These are phyloP conservation scores for Mucor racemosus DNA, from an alignment of 371 early-diverging fungal genomes.

Conservation along the genomic window DNA sequence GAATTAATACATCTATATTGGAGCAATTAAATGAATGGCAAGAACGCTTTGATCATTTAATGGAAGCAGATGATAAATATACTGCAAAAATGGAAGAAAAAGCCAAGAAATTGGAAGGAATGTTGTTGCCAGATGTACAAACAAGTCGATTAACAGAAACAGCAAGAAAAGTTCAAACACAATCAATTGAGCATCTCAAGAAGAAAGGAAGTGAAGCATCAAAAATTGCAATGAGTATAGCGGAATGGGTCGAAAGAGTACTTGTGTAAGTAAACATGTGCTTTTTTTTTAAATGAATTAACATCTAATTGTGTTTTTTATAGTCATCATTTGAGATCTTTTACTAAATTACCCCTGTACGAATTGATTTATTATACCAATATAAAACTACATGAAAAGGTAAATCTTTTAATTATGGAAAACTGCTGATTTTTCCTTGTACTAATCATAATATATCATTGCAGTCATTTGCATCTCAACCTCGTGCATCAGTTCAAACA, in stretches of 20 bases:
- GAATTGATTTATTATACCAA: conserved; percentile 81
- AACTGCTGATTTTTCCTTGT: not conserved
- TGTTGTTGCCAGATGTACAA: conserved; percentile 36
- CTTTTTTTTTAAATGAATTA: not conserved
- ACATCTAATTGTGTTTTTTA: not conserved
- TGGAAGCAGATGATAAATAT: conserved; percentile 13
- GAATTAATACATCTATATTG: conserved; percentile 13
- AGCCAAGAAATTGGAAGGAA: conserved; percentile 40
- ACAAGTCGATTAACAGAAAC: conserved; percentile 55
- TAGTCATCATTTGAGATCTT: conserved; percentile 58
- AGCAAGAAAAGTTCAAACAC: conserved; percentile 45
- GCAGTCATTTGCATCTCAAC: conserved; percentile 83
- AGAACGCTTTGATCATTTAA: conserved; percentile 13
- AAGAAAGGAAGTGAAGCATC: conserved; percentile 39
- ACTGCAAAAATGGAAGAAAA: conserved; percentile 25
- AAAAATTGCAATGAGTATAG: conserved; percentile 56
- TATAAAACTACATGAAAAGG: conserved; percentile 72
- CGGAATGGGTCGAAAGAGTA: conserved; percentile 42
- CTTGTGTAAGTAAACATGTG: conserved; percentile 43
- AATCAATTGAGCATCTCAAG: conserved; percentile 43
- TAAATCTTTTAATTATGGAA: conserved; percentile 20
- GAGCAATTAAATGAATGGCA: conserved; percentile 25
- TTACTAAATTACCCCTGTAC: conserved; percentile 62
- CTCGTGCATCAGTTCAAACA: conserved; percentile 81
- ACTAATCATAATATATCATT: not conserved